Base-by-base conservation (phyloP, 768 basidiomycete species). In the Crepidotus variabilis region DNA sequence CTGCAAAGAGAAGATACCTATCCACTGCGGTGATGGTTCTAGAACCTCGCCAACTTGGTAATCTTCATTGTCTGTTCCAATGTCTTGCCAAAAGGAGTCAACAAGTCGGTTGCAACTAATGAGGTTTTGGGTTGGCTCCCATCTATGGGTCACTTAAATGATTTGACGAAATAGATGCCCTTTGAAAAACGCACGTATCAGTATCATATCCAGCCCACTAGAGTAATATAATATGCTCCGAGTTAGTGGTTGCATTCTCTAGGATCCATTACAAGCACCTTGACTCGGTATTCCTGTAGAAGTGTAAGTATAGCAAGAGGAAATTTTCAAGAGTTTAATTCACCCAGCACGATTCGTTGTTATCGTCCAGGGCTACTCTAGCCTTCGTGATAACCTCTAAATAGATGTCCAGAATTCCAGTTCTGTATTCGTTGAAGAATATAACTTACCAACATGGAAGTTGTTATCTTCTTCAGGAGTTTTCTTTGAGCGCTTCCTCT, bases 171-270 rank as follows among this genome's bases (percentile, higher is more conserved):
- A 32, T 23, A 21, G 52, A 45, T n/a, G 16, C 18, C 52, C 18
- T 21, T 14, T 14, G 28, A 28, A 53, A 32, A 55, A 39, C 72
- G 28, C 60, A 85, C 88, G 76, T 87, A 59, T 88, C 79, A 1
- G 76, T 73, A 28, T 76, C 77, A 0, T 88, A 90, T 8, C 79
- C 80, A 10, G 76, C 83, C 88, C 88, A 90, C 88, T 90, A 54
- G 3, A n/a, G 28, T 28, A 3, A 28, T 3, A 28, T n/a, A n/a
- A n/a, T 28, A 28, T 3, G 28, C 8, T 28, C 28, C 28, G 8
- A 28, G 18, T 54, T 21, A 20, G 32, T 3, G 33, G 20, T 16
- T 22, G 23, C 45, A 35, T 28, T 1, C 11, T 16, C 23, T 21
- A 32, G 6, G 21, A 22, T n/a, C 51, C 32, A 28, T n/a, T 28